phyloP scores from a whole-genome alignment of 441 rosid genomes.

The Arabidopsis lyrata region DNA sequence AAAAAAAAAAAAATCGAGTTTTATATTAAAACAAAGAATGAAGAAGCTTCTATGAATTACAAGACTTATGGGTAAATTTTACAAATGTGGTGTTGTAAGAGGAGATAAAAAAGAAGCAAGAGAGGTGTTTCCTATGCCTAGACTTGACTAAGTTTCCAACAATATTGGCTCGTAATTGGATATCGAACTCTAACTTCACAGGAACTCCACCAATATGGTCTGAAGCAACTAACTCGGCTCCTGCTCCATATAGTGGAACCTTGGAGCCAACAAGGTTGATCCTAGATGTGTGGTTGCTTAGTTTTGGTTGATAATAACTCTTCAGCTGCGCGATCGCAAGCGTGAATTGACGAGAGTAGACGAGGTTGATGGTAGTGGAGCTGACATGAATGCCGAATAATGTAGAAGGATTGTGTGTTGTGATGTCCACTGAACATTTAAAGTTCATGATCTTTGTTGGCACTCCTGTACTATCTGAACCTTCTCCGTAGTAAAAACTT shows the following conservation, averaged over 20 bases:
- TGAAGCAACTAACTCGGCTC: conserved; percentile 53
- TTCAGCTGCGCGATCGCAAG: conserved; percentile 56
- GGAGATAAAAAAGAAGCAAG: conserved; percentile 53
- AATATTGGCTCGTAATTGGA: conserved; percentile 58
- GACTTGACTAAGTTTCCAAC: conserved; percentile 68
- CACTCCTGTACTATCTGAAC: conserved; percentile 60
- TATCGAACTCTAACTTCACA: conserved; percentile 53
- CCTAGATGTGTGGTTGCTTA: conserved; percentile 49
- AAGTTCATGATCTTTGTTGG: conserved; percentile 61
- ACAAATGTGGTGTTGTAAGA: conserved; percentile 47
- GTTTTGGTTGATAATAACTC: conserved; percentile 62
- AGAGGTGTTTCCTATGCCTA: conserved; percentile 49
- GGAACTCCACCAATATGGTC: conserved; percentile 55
- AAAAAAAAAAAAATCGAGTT: no score
- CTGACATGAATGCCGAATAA: conserved; percentile 67
- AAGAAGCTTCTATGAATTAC: conserved; percentile 41
- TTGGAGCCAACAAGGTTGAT: conserved; percentile 57
- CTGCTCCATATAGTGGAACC: conserved; percentile 72
- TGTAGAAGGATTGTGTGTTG: conserved; percentile 60
- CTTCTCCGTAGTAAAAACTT: conserved; percentile 59
- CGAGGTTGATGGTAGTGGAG: conserved; percentile 48
- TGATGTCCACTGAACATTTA: conserved; percentile 54
- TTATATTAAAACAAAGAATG: neutral
- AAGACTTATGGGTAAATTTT: conserved; percentile 50
- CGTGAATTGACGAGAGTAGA: conserved; percentile 52